Conservation (phyloP, 2,329 filamentous ascomycete genomes). For the Helicocarpus griseus region DNA sequence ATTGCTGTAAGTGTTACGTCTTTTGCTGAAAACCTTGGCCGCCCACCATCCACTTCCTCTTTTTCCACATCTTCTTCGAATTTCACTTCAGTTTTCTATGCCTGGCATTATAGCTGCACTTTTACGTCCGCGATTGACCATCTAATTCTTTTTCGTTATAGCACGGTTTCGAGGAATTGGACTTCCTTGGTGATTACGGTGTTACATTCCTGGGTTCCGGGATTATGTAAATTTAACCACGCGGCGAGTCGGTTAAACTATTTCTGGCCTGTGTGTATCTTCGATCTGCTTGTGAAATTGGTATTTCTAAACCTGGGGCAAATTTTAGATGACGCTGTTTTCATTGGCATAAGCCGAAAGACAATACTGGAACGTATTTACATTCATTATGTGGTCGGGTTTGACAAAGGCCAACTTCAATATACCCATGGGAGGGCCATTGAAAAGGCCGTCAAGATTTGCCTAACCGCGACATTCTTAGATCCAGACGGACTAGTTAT, state of each 20-base stretch:
- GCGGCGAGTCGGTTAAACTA: neutral
- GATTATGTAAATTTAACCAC: neutral
- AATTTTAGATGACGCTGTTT: too few species aligned
- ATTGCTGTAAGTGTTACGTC: constrained; percentile 4
- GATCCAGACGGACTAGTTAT: too few species aligned
- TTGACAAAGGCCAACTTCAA: too few species aligned
- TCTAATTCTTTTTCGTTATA: constrained; percentile 1
- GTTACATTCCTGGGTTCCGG: constrained; percentile 1
- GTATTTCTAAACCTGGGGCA: too few species aligned
- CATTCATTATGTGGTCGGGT: too few species aligned
- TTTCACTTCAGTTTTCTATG: neutral
- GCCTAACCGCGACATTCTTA: too few species aligned
- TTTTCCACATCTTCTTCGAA: neutral
- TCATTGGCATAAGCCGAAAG: too few species aligned
- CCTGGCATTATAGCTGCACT: neutral
- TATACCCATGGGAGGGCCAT: too few species aligned
- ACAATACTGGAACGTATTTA: too few species aligned
- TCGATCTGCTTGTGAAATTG: neutral
- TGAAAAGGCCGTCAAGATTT: too few species aligned
- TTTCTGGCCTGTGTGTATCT: neutral
- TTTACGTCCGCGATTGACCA: neutral
- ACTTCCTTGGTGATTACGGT: constrained; percentile 10
- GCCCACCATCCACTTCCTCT: too few species aligned
- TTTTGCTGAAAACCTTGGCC: neutral
- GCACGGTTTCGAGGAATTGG: constrained; percentile 10